These are phyloP conservation scores for Pseudogymnoascus sp. DNA, from an alignment of 2,329 filamentous ascomycete genomes.

Conservation along the genomic window DNA sequence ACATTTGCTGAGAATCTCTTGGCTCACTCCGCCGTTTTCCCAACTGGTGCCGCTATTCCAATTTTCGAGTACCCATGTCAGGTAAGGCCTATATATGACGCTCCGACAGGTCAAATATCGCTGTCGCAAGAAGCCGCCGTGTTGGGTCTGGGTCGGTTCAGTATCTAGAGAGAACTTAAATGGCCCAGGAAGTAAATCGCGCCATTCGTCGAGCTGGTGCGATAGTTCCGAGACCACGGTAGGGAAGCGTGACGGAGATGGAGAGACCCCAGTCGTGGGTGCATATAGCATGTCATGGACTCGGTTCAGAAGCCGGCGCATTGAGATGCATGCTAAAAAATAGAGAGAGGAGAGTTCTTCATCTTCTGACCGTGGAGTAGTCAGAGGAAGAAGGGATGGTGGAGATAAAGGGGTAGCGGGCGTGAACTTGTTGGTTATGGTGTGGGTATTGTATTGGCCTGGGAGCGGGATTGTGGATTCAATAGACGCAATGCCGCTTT, in stretches of 20 bases:
- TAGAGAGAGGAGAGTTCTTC: slow-evolving; percentile 43
- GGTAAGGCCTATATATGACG: slow-evolving; percentile 44
- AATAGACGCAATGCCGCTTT: slow-evolving; percentile 41
- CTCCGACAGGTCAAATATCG: slow-evolving; percentile 43
- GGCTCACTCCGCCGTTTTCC: slow-evolving; percentile 11
- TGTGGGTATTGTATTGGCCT: slow-evolving; percentile 38
- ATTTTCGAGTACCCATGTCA: slow-evolving; percentile 36
- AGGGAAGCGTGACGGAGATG: slow-evolving; percentile 38
- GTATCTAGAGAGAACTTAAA: slow-evolving; percentile 34
- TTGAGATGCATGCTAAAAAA: slow-evolving; percentile 45
- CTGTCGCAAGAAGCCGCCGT: slow-evolving; percentile 41
- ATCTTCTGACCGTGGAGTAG: slow-evolving; percentile 13
- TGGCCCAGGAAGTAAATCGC: slow-evolving; percentile 35
- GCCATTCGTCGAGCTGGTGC: slow-evolving; percentile 42
- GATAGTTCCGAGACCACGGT: slow-evolving; percentile 40
- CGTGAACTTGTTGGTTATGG: slow-evolving; percentile 23
- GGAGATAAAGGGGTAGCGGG: not conserved
- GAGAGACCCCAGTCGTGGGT: slow-evolving; percentile 34
- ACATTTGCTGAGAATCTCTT: slow-evolving; percentile 34
- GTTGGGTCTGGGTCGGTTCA: slow-evolving; percentile 29
- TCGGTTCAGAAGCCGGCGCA: slow-evolving; percentile 39
- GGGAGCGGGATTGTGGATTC: slow-evolving; percentile 42
- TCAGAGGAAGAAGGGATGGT: not conserved
- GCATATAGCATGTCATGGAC: slow-evolving; percentile 42
- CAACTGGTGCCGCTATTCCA: slow-evolving; percentile 3